These are phyloP conservation scores for Meyerozyma athensensis DNA, from an alignment of 1,139 yeast species.

Conservation along the genomic window DNA sequence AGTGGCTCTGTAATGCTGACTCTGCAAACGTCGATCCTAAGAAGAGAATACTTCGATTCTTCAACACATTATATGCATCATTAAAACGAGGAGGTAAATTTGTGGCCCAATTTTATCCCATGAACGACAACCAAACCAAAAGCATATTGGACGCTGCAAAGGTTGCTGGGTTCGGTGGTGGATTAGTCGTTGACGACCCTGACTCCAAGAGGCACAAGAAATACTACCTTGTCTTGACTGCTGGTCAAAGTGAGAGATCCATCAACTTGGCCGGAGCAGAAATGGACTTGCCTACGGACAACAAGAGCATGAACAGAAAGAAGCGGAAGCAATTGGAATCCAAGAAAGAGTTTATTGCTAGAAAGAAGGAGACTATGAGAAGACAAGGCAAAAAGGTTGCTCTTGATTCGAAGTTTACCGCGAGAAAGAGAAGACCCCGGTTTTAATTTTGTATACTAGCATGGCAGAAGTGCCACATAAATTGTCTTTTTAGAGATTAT, in stretches of 20 bases:
- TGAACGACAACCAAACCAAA: slow-evolving; percentile 79
- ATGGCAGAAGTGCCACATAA: neutral
- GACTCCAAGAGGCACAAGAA: slow-evolving; percentile 89
- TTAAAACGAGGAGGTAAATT: slow-evolving; percentile 93
- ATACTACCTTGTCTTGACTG: slow-evolving; percentile 83
- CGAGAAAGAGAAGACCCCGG: slow-evolving; percentile 84
- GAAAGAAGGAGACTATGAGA: slow-evolving; percentile 93
- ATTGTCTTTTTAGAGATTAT: too few relatives aligned
- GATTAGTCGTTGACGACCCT: slow-evolving; percentile 88
- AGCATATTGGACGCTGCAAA: slow-evolving; percentile 80
- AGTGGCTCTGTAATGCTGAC: slow-evolving; percentile 98
- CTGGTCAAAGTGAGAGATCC: slow-evolving; percentile 69
- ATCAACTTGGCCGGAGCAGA: slow-evolving; percentile 76
- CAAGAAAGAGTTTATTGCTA: slow-evolving; percentile 71
- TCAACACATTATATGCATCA: slow-evolving; percentile 82
- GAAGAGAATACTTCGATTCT: slow-evolving; percentile 71
- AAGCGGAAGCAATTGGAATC: slow-evolving; percentile 61
- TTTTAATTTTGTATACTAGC: slow-evolving; percentile 37
- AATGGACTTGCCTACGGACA: slow-evolving; percentile 57
- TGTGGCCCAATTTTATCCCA: slow-evolving; percentile 95
- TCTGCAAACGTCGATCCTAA: slow-evolving; percentile 81
- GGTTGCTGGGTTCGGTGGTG: slow-evolving; percentile 95
- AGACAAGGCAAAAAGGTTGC: slow-evolving; percentile 90
- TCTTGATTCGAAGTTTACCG: slow-evolving; percentile 86
- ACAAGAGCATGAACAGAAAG: slow-evolving; percentile 44